phyloP scores from a whole-genome alignment of 176 grass and related monocot species.

The Oryza meridionalis region DNA sequence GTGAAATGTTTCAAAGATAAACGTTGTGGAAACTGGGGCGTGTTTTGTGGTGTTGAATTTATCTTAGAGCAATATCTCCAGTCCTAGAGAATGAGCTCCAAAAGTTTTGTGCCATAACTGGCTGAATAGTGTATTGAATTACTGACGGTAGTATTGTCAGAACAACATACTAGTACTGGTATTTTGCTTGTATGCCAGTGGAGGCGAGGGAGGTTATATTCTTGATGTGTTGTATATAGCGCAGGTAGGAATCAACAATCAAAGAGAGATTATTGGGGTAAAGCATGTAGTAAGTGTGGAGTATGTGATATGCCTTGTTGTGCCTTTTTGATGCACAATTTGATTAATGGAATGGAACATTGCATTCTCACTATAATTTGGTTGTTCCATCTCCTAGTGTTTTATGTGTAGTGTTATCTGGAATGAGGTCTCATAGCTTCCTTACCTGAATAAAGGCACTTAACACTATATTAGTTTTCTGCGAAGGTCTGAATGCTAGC shows the following conservation, averaged over 20 bases:
- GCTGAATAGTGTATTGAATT: background rate
- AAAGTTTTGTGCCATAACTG: background rate
- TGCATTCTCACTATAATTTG: background rate
- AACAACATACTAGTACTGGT: background rate
- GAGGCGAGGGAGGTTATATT: background rate
- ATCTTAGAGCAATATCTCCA: background rate
- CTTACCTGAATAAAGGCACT: no score
- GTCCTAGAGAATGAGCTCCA: background rate
- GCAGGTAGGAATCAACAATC: no score
- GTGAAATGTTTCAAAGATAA: slow-evolving; percentile 23
- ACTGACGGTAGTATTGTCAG: background rate
- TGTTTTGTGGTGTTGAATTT: background rate
- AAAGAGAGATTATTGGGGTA: no score
- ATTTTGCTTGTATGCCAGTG: background rate
- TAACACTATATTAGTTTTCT: background rate
- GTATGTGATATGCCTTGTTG: background rate
- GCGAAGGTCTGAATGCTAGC: background rate
- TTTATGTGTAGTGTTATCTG: background rate
- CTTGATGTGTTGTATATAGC: slow-evolving; percentile 13
- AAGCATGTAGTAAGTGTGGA: background rate
- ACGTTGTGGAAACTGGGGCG: background rate
- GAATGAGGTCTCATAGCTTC: background rate
- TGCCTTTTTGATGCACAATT: background rate
- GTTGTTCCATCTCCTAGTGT: background rate
- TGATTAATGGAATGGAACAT: background rate